These are phyloP conservation scores for Metschnikowia anglica DNA, from an alignment of 805 yeast genomes.

Conservation along the genomic window DNA sequence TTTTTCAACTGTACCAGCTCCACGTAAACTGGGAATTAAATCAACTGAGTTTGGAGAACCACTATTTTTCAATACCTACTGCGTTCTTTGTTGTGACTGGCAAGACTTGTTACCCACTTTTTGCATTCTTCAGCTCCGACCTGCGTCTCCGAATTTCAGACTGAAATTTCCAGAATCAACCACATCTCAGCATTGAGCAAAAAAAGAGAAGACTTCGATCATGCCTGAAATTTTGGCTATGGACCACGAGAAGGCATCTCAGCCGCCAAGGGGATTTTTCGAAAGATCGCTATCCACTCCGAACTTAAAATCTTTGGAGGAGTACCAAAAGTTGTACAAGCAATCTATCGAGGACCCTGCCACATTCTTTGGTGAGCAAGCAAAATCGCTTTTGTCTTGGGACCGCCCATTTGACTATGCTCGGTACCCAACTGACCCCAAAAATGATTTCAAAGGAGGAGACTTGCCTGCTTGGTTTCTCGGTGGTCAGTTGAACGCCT, in stretches of 20 bases:
- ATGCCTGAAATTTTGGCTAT: conserved; percentile 22
- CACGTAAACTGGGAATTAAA: neutral
- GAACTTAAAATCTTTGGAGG: conserved; percentile 17
- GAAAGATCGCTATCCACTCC: conserved; percentile 18
- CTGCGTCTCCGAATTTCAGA: neutral
- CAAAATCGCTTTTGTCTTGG: conserved; percentile 75
- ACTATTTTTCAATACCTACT: neutral
- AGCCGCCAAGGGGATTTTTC: conserved; percentile 22
- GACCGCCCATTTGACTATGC: conserved; percentile 70
- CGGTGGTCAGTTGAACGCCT: conserved; percentile 90
- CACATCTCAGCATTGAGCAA: neutral
- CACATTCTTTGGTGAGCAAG: conserved; percentile 74
- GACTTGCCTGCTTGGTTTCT: conserved; percentile 87
- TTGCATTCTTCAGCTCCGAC: neutral
- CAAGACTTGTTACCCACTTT: neutral
- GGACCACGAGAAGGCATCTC: conserved; percentile 24
- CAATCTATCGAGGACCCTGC: conserved; percentile 80
- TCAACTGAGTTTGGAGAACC: neutral
- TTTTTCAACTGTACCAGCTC: neutral
- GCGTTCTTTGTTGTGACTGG: neutral
- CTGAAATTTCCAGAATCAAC: neutral
- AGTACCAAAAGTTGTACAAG: conserved; percentile 50
- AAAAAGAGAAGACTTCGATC: neutral
- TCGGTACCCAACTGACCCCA: conserved; percentile 55
- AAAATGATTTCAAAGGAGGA: conserved; percentile 52